Conservation (phyloP, 129 eudicot species). For the Escallonia rubra region DNA sequence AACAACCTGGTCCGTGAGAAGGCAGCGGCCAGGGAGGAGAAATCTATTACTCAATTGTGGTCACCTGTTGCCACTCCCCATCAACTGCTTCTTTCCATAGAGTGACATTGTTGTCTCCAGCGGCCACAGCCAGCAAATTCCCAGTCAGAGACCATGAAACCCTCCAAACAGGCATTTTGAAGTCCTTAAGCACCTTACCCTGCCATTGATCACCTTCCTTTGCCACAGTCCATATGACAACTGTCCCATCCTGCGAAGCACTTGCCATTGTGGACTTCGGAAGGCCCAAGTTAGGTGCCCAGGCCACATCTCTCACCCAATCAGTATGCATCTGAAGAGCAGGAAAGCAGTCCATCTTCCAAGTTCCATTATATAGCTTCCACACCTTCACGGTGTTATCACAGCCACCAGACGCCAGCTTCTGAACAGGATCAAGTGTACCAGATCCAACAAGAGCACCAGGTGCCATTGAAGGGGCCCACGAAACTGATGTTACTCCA, state of each 20-base stretch:
- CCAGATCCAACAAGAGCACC: constrained; percentile 48
- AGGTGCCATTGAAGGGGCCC: constrained; percentile 53
- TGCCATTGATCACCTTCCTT: constrained; percentile 56
- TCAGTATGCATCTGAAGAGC: constrained; percentile 42
- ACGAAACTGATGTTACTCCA: constrained; percentile 50
- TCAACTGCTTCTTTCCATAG: constrained; percentile 55
- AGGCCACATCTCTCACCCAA: constrained; percentile 56
- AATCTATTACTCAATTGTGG: constrained; percentile 29
- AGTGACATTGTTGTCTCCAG: constrained; percentile 42
- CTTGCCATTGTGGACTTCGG: constrained; percentile 53
- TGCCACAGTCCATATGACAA: constrained; percentile 48
- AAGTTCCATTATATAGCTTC: constrained; percentile 41
- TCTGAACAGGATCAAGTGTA: constrained; percentile 34
- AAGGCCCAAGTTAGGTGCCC: constrained; percentile 59
- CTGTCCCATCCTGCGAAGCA: constrained; percentile 50
- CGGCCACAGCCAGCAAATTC: constrained; percentile 49
- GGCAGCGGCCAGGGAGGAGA: not conserved
- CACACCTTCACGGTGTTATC: constrained; percentile 51
- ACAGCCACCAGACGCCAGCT: constrained; percentile 57
- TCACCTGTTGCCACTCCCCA: constrained; percentile 52
- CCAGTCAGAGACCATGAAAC: constrained; percentile 57
- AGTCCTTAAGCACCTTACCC: constrained; percentile 45
- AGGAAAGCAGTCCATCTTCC: constrained; percentile 59
- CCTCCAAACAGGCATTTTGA: constrained; percentile 52
- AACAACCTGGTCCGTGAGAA: not conserved